Base-by-base conservation (phyloP, 2,329 filamentous ascomycete genomes). In the Cryphonectria japonica region DNA sequence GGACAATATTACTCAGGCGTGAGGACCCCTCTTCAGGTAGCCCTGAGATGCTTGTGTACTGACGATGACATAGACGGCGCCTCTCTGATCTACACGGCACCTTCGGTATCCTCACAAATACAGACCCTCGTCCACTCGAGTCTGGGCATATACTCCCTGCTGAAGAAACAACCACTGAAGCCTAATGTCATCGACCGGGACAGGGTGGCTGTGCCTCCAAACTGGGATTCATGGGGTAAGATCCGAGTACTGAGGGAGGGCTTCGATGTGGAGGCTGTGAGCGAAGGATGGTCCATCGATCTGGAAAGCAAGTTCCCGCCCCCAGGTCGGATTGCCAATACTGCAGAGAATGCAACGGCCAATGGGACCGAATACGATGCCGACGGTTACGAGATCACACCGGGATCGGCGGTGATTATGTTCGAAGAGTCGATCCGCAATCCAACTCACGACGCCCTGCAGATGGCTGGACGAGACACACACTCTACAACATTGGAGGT, bases 211-310 rank as follows among this genome's bases (percentile, higher is more conserved):
- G 93, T 99, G 0, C 95, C 95, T 1, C 92, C 95, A 22, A 98
- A 98, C 80, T 99, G 96, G 96, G 96, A 99, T 81, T 98, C 95
- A 0, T 98, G 94, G 93, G 95, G 94, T 72, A 99, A 98, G 82
- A 98, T 99, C 72, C 88, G 95, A 59, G 94, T 98, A 61, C 85
- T 98, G 39, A 89, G 94, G 68, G 96, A 97, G 78, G 93, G 91
- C 0, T 98, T 98, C 76, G 94, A 98, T 75, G 93, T 97, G 32
- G 96, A 99, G 83, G 88, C 88, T 19, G 87, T 97, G 60, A 96
- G 93, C 76, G 88, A 90, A 71, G 93, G 91, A 66, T 99, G 96
- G 96, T 91, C 92, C 1, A 87, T 93, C 69, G 94, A 97, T 75
- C 92, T 96, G 66, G 90, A 94, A 77, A 86, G 88, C 59, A 79